These are phyloP conservation scores for Persicaria tinctoria DNA, from an alignment of 148 eudicot species.

Conservation along the genomic window DNA sequence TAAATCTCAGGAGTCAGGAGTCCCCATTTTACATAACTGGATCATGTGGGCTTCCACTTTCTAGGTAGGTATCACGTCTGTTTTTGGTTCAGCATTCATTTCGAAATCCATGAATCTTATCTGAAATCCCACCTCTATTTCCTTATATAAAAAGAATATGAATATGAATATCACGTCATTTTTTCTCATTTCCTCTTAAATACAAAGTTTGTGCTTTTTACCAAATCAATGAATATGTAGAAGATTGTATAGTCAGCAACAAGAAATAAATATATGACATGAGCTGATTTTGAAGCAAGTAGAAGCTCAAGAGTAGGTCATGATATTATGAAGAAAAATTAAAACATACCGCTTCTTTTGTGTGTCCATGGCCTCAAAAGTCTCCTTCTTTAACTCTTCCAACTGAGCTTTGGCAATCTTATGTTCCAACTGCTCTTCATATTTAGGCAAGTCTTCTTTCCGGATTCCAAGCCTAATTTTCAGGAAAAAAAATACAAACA, in stretches of 20 bases:
- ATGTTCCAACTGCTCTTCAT: constrained; percentile 68
- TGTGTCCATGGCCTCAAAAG: constrained; percentile 85
- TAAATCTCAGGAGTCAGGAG: neutral
- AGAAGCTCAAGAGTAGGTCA: neutral
- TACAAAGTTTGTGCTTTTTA: neutral
- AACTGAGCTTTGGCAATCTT: constrained; percentile 85
- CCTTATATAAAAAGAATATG: neutral
- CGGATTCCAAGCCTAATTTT: constrained; percentile 69
- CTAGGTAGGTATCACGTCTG: neutral
- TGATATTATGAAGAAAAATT: neutral
- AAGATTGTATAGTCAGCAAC: neutral
- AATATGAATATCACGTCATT: neutral
- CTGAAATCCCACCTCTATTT: neutral
- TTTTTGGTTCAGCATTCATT: neutral
- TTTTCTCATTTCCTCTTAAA: neutral
- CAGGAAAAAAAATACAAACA: neutral
- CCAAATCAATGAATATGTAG: neutral
- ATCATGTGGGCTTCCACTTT: neutral
- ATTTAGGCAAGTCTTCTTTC: constrained; percentile 71
- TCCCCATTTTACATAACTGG: neutral
- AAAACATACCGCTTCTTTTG: constrained; percentile 67
- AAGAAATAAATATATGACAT: neutral
- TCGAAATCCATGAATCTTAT: neutral
- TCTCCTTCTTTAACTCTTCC: constrained; percentile 85
- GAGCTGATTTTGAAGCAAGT: neutral